Percentiles rank a stretch among this genome's conserved stretches.
Evolutionary conservation across 2,329 filamentous ascomycete species (phyloP).

Genomic region (Domatiomyces globalis): DNA sequence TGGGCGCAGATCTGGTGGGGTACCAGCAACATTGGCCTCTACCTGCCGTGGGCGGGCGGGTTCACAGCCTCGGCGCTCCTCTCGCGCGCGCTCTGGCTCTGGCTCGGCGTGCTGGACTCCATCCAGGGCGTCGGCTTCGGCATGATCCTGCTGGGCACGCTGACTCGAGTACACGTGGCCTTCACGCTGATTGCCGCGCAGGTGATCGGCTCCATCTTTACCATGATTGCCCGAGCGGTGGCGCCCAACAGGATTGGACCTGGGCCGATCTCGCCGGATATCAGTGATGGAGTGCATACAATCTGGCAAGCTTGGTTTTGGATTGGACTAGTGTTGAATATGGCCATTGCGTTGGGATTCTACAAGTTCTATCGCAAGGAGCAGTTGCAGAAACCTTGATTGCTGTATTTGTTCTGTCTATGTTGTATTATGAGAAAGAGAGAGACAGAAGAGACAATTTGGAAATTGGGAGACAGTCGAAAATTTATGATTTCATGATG

Average conservation of each 20-base stretch:
- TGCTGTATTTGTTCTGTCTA: not conserved
- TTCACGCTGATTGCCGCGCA: conserved; percentile 49
- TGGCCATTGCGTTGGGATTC: conserved; percentile 44
- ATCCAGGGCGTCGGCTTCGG: conserved; percentile 53
- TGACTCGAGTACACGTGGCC: conserved; percentile 51
- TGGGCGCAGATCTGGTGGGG: conserved; percentile 58
- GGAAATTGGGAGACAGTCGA: too few species aligned
- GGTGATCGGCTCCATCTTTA: conserved; percentile 47
- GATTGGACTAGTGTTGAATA: conserved; percentile 44
- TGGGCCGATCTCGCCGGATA: conserved; percentile 48
- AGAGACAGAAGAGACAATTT: not conserved
- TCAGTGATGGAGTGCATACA: conserved; percentile 35
- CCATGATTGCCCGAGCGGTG: conserved; percentile 46
- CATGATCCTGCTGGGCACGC: conserved; percentile 52
- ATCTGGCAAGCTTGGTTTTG: conserved; percentile 45
- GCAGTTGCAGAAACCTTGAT: conserved; percentile 29
- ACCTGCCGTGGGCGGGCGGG: conserved; percentile 48
- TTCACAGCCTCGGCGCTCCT: conserved; percentile 39
- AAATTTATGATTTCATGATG: too few species aligned
- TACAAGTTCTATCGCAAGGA: conserved; percentile 36
- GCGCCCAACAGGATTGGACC: conserved; percentile 49
- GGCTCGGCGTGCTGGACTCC: conserved; percentile 51
- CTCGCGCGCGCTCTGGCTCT: conserved; percentile 48
- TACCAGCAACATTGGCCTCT: conserved; percentile 45
- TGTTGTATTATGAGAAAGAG: too few species aligned